Percentiles rank a stretch among this genome's conserved stretches.
Evolutionary conservation across 805 yeast genomes (phyloP).

Genomic region (Myxozyma sirexii): DNA sequence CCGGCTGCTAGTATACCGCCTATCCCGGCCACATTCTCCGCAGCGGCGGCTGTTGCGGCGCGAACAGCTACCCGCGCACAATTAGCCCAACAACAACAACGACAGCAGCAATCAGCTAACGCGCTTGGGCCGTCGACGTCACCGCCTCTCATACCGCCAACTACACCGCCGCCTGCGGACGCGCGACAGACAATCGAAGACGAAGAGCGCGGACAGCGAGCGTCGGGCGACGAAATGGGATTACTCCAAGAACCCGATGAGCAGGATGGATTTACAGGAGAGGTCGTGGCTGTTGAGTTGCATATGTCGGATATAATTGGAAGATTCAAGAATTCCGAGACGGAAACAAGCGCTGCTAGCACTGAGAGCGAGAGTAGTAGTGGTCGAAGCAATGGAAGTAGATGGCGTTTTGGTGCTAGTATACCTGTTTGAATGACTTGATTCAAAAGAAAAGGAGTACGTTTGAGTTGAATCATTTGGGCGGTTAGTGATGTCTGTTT

Average conservation of each 20-base stretch:
- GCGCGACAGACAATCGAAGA: constrained; percentile 19
- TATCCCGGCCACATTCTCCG: constrained; percentile 5
- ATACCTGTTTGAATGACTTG: background rate
- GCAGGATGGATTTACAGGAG: constrained; percentile 33
- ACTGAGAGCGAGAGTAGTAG: background rate
- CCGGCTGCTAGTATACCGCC: too few relatives aligned
- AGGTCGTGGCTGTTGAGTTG: constrained; percentile 27
- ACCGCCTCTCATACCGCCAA: background rate
- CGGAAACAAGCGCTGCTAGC: background rate
- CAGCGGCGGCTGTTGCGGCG: constrained; percentile 20
- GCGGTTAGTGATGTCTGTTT: too few relatives aligned
- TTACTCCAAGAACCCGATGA: constrained; percentile 14
- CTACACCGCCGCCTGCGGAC: background rate
- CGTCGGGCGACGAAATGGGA: background rate
- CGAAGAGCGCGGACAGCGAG: constrained; percentile 22
- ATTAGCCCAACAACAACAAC: background rate
- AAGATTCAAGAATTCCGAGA: background rate
- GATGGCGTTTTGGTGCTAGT: constrained; percentile 1
- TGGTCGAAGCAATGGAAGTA: background rate
- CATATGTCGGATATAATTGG: constrained; percentile 20
- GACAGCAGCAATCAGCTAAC: constrained; percentile 3
- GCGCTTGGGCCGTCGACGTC: constrained; percentile 9
- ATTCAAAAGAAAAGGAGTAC: too few relatives aligned
- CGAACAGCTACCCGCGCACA: constrained; percentile 10
- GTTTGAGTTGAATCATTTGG: too few relatives aligned